Percentiles rank a stretch among this genome's conserved stretches.
Evolutionary conservation across 1,284 basidiomycete genomes (phyloP).

Genomic region (Chiua sp.): DNA sequence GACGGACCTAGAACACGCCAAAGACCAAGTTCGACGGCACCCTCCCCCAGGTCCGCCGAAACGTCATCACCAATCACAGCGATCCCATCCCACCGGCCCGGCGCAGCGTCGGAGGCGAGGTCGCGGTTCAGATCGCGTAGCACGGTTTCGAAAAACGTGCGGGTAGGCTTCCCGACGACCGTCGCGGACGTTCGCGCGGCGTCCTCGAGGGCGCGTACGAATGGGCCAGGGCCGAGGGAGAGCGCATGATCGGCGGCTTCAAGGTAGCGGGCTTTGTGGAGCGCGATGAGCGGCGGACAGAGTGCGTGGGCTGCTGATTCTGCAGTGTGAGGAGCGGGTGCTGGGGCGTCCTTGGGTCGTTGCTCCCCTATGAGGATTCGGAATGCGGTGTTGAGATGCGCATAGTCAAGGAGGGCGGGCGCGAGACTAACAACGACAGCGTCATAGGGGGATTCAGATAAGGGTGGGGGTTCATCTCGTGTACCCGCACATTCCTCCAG

Average conservation of each 20-base stretch:
- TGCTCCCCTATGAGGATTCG: conserved; percentile 54
- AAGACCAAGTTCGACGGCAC: conserved; percentile 63
- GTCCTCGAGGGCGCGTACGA: conserved; percentile 66
- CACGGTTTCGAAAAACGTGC: conserved; percentile 63
- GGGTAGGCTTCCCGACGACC: conserved; percentile 70
- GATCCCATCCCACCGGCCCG: conserved; percentile 40
- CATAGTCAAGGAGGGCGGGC: conserved; percentile 58
- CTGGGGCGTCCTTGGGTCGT: not conserved
- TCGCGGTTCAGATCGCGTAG: conserved; percentile 50
- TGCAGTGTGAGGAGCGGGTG: not conserved
- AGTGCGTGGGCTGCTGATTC: not conserved
- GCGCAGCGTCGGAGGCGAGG: not conserved
- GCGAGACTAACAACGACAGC: conserved; percentile 73
- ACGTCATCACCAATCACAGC: conserved; percentile 74
- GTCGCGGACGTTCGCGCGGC: conserved; percentile 55
- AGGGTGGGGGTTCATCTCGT: not conserved
- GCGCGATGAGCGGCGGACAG: conserved; percentile 54
- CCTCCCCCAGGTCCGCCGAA: conserved; percentile 66
- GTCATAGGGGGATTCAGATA: conserved; percentile 48
- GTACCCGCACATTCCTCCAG: conserved; percentile 50
- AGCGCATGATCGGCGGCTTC: conserved; percentile 51
- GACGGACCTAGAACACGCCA: conserved; percentile 63
- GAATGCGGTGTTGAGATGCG: conserved; percentile 67
- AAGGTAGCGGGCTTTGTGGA: conserved; percentile 60
- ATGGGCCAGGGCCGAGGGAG: conserved; percentile 73